Conservation (phyloP, 2,329 filamentous ascomycete genomes). For the Aspergillus sp. region DNA sequence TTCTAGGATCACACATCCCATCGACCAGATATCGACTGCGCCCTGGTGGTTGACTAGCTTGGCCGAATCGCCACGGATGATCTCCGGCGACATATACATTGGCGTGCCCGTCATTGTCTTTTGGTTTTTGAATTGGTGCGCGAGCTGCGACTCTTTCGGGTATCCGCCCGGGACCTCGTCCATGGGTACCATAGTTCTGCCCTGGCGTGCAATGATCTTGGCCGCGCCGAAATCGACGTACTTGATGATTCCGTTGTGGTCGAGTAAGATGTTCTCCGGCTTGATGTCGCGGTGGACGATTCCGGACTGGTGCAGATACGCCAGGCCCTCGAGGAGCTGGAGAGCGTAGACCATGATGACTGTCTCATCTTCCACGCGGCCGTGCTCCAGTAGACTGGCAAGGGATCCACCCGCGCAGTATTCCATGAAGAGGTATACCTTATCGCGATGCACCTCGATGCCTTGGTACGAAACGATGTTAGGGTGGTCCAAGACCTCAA, state of each 20-base stretch:
- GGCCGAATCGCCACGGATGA: conserved; percentile 79
- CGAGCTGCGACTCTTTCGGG: conserved; percentile 22
- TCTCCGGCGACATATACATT: conserved; percentile 99
- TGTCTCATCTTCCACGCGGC: conserved; percentile 93
- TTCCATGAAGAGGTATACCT: conserved; percentile 99
- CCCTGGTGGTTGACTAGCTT: conserved; percentile 67
- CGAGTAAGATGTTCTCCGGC: conserved; percentile 91
- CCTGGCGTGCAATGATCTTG: conserved; percentile 90
- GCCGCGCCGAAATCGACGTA: conserved; percentile 98
- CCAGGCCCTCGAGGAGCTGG: conserved; percentile 86
- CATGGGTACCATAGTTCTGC: conserved; percentile 68
- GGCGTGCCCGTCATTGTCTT: conserved; percentile 95
- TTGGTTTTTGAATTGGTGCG: conserved; percentile 47
- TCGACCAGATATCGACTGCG: conserved; percentile 88
- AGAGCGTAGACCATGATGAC: conserved; percentile 95
- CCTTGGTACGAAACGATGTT: conserved; percentile 97
- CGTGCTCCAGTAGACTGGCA: conserved; percentile 81
- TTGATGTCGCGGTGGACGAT: conserved; percentile 98
- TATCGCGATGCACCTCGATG: conserved; percentile 95
- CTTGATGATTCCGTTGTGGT: conserved; percentile 97
- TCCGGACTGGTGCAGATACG: conserved; percentile 81
- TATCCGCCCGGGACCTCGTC: conserved; percentile 45
- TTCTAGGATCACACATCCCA: conserved; percentile 92
- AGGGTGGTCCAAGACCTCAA: conserved; percentile 91
- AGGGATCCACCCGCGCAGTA: conserved; percentile 94